These are phyloP conservation scores for Melastoma candidum DNA, from an alignment of 441 rosid species.

Conservation along the genomic window DNA sequence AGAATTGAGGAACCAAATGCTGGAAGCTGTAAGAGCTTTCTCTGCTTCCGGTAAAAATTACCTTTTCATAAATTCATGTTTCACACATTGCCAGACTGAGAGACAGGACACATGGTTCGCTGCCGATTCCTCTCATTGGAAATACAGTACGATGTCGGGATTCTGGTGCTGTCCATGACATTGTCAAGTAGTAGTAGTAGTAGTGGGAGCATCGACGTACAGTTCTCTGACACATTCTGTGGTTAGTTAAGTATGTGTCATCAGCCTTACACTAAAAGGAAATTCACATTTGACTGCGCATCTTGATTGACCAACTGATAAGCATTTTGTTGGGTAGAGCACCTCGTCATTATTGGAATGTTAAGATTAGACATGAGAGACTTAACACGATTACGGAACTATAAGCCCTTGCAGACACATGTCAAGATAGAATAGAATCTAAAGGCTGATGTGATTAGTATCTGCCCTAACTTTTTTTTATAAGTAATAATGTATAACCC, in stretches of 20 bases:
- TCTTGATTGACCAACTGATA: no score
- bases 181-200: background rate
- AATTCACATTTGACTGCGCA: no score
- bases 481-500: no score
- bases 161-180: background rate
- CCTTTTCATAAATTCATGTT: constrained; percentile 16
- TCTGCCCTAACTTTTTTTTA: background rate
- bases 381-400: no score
- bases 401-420: no score
- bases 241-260: no score
- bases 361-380: no score
- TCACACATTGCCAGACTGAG: constrained; percentile 16
- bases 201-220: background rate
- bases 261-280: no score
- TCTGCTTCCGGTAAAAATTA: constrained; percentile 6
- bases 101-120: constrained; percentile 19
- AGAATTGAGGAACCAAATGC: constrained; percentile 16
- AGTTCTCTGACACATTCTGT: background rate
- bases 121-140: constrained; percentile 14
- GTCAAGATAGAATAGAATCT: no score
- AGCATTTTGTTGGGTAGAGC: no score
- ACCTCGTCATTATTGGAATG: no score
- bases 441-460: background rate
- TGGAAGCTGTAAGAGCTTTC: background rate
- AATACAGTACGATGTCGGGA: constrained; percentile 7